Percentiles rank a stretch among this genome's conserved stretches.
Evolutionary conservation across 805 yeast genomes (phyloP).

Genomic region (Pichia manshurica): DNA sequence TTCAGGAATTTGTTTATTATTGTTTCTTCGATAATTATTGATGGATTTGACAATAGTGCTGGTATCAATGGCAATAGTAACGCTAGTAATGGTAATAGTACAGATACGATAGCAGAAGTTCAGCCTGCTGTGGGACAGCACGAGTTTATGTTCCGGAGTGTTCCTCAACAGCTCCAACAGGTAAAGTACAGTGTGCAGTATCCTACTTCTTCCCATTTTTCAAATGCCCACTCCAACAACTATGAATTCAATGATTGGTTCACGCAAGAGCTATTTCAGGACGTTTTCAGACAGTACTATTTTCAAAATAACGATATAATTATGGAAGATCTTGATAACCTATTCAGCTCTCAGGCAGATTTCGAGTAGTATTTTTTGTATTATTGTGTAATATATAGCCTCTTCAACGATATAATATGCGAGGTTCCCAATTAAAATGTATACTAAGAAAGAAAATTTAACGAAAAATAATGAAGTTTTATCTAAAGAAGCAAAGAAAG

Average conservation of each 20-base stretch:
- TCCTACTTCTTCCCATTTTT: background rate
- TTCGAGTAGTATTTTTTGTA: background rate
- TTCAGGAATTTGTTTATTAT: constrained; percentile 18
- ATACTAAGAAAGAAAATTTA: too few relatives aligned
- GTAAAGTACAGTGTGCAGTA: background rate
- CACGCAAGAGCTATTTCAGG: constrained; percentile 22
- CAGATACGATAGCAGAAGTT: too few relatives aligned
- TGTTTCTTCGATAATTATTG: constrained; percentile 18
- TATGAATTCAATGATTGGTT: constrained; percentile 23
- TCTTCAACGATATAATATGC: constrained; percentile 9
- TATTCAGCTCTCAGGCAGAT: background rate
- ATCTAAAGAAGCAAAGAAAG: too few relatives aligned
- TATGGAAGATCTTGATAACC: background rate
- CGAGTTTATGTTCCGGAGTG: background rate
- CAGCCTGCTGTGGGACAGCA: background rate
- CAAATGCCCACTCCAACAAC: background rate
- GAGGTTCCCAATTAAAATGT: too few relatives aligned
- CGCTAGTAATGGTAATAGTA: too few relatives aligned
- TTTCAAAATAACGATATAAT: constrained; percentile 15
- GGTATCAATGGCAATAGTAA: too few relatives aligned
- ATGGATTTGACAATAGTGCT: constrained; percentile 12
- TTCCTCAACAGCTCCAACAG: background rate
- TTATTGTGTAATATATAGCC: background rate
- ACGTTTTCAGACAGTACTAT: constrained; percentile 20
- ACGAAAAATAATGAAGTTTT: too few relatives aligned